A percentile compares a stretch with the other conserved stretches of the same genome.
Evolutionary conservation across 2,329 filamentous ascomycete genomes (phyloP).

Genomic region (Exutisphaerella laricina): DNA sequence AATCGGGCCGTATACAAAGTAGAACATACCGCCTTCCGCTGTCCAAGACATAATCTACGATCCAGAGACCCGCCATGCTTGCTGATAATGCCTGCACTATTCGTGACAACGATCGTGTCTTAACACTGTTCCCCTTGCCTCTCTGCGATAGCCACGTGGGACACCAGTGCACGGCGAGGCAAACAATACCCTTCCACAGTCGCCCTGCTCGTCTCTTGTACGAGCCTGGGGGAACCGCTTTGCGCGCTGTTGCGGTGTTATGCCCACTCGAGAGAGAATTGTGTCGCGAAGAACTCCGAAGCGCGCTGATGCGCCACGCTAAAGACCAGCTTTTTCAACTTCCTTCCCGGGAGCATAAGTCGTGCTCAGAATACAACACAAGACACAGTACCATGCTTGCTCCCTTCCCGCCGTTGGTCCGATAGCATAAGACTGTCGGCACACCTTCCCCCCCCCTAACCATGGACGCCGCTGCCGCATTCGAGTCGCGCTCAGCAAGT

Average conservation of each 20-base stretch:
- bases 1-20: too few relatives aligned
- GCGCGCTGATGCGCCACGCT: slow-evolving; percentile 11
- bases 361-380: slow-evolving; percentile 5
- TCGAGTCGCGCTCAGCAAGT: slow-evolving; percentile 16
- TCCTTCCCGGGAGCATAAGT: slow-evolving; percentile 8
- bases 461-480: slow-evolving; percentile 17
- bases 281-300: neutral
- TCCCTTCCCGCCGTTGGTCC: slow-evolving; percentile 4
- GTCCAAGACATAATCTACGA: neutral
- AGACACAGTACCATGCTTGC: slow-evolving; percentile 10
- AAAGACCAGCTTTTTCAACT: slow-evolving; percentile 19
- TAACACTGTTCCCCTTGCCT: too few relatives aligned
- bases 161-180: too few relatives aligned
- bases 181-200: neutral
- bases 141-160: too few relatives aligned
- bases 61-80: neutral
- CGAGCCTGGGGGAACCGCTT: neutral
- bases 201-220: neutral
- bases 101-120: neutral
- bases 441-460: slow-evolving; percentile 3
- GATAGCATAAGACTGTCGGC: slow-evolving; percentile 7
- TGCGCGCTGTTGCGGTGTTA: slow-evolving; percentile 4
- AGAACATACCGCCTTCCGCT: too few relatives aligned
- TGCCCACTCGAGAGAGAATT: slow-evolving; percentile 2
- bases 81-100: neutral